phyloP scores from a whole-genome alignment of 208 protist species.

The Leishmania martiniquensis region DNA sequence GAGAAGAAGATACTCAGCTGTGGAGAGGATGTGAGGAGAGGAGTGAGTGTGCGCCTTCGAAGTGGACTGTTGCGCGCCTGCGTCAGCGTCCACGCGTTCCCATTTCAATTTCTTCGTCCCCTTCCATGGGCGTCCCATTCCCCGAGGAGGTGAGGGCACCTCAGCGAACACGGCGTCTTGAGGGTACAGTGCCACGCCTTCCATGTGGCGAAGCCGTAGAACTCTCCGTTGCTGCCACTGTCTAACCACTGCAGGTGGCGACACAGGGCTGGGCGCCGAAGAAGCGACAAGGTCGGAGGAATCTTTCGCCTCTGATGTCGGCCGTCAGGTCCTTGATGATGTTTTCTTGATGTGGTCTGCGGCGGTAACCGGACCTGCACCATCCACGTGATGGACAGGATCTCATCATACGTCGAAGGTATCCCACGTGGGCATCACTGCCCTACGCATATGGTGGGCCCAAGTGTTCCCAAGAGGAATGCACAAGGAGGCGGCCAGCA shows the following conservation, averaged over 20 bases:
- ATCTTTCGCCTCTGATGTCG: not conserved
- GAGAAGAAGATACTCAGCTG: no score
- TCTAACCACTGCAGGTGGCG: not conserved
- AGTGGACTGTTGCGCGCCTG: no score
- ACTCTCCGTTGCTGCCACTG: not conserved
- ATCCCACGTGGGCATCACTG: not conserved
- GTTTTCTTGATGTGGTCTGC: not conserved
- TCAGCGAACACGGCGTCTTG: no score
- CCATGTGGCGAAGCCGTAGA: no score
- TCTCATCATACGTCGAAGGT: not conserved
- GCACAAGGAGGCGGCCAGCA: not conserved
- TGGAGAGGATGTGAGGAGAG: no score
- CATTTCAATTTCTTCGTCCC: no score
- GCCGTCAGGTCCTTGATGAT: not conserved
- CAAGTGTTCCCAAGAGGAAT: not conserved
- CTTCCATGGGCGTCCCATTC: not conserved
- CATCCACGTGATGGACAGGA: not conserved
- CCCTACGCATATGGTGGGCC: not conserved
- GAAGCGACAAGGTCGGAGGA: not conserved
- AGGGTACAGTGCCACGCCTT: no score
- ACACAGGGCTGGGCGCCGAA: not conserved
- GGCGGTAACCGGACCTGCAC: not conserved
- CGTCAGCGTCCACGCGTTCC: no score
- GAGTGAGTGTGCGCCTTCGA: no score
- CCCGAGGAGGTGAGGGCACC: not conserved